Evolutionary conservation across 106 monocot genomes (phyloP).

Genomic region (Narthecium ossifragum): DNA sequence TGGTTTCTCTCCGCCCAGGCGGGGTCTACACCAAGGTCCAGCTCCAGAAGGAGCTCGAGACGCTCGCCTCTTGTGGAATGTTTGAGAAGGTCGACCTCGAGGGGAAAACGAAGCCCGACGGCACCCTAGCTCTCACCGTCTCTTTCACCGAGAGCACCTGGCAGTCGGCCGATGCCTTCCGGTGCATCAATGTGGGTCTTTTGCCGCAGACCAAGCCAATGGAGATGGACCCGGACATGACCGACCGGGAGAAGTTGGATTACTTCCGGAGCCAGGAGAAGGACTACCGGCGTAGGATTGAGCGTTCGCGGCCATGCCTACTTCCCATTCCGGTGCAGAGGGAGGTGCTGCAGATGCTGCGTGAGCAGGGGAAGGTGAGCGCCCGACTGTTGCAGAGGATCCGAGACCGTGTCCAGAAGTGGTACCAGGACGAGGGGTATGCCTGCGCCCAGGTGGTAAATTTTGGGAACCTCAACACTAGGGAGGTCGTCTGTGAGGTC

Average conservation of each 20-base stretch:
- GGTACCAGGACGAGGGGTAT: conserved; percentile 98
- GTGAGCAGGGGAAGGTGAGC: conserved; percentile 78
- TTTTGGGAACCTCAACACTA: conserved; percentile 92
- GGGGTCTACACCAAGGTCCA: conserved; percentile 87
- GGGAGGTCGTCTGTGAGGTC: conserved; percentile 95
- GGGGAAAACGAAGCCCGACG: conserved; percentile 82
- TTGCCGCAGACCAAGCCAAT: conserved; percentile 67
- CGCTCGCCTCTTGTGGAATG: conserved; percentile 88
- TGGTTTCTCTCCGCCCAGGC: conserved; percentile 83
- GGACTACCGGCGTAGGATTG: conserved; percentile 69
- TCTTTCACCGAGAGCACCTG: conserved; percentile 87
- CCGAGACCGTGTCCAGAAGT: conserved; percentile 85
- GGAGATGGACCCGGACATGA: conserved; percentile 96
- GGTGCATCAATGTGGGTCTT: conserved; percentile 92
- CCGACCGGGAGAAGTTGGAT: conserved; percentile 88
- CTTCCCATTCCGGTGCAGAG: conserved; percentile 56
- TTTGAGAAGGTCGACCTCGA: conserved; percentile 96
- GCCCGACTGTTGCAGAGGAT: conserved; percentile 92
- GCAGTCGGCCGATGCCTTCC: conserved; percentile 81
- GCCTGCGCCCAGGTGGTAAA: conserved; percentile 96
- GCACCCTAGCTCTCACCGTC: conserved; percentile 59
- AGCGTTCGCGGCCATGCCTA: conserved; percentile 64
- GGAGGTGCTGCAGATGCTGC: conserved; percentile 76
- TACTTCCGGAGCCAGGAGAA: conserved; percentile 80
- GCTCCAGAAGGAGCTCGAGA: conserved; percentile 85